Conservation (phyloP, 2,329 filamentous ascomycete genomes). For the Trichoderma simmonsii region DNA sequence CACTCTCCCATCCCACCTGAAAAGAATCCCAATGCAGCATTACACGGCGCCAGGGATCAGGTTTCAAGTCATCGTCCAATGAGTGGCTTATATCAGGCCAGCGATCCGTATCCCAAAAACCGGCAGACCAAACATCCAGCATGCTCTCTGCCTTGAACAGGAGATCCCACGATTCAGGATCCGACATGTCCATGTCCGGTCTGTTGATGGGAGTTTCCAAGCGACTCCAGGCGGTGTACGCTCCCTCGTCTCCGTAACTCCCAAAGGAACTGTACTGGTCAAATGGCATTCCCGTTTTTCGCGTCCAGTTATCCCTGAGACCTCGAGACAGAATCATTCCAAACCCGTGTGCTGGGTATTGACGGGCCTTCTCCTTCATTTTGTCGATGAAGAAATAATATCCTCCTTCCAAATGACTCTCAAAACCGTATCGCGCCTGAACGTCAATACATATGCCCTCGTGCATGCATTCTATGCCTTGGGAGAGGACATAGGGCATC, state of each 20-base stretch:
- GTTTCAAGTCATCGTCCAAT: not conserved
- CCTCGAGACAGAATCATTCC: conserved; percentile 20
- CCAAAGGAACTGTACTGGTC: conserved; percentile 17
- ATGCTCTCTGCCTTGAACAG: conserved; percentile 11
- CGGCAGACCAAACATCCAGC: conserved; percentile 18
- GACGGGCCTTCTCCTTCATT: not conserved
- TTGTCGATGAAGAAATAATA: not conserved
- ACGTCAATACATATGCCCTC: not conserved
- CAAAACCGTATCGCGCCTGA: not conserved
- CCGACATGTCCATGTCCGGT: not conserved
- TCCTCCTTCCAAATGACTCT: not conserved
- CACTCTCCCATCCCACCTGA: not conserved
- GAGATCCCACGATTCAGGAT: not conserved
- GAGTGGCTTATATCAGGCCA: conserved; percentile 3
- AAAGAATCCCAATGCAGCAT: not conserved
- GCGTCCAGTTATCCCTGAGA: conserved; percentile 9
- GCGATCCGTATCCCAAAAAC: conserved; percentile 19
- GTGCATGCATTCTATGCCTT: conserved; percentile 17
- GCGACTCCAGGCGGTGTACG: not conserved
- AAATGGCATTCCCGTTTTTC: not conserved
- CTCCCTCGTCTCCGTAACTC: not conserved
- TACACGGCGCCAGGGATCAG: not conserved
- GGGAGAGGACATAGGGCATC: conserved; percentile 15
- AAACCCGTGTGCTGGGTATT: not conserved
- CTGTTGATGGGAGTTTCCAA: not conserved